A percentile compares a stretch with the other conserved stretches of the same genome.
Conservation (phyloP, 768 basidiomycete species). For the Rhizopogon vesiculosus region DNA sequence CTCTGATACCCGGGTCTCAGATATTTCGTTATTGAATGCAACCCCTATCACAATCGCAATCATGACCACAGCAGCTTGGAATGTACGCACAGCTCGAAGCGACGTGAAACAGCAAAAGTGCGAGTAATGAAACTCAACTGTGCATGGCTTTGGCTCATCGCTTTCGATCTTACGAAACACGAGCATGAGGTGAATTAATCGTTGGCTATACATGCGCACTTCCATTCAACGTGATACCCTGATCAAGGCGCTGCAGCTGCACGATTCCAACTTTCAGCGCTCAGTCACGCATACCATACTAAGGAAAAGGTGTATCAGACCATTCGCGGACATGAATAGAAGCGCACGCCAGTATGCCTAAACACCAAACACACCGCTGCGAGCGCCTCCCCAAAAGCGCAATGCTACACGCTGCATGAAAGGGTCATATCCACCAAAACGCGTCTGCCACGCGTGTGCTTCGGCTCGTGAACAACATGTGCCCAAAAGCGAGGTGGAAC, state of each 20-base stretch:
- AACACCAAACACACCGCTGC: no score
- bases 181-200: not conserved
- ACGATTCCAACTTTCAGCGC: not conserved
- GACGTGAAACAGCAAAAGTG: not conserved
- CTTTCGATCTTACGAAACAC: not conserved
- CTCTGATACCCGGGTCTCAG: no score
- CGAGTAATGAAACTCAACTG: no score
- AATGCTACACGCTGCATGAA: not conserved
- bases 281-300: not conserved
- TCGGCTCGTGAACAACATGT: not conserved
- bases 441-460: not conserved
- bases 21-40: no score
- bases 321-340: not conserved
- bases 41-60: no score
- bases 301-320: not conserved
- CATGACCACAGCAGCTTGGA: no score
- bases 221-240: not conserved
- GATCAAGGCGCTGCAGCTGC: not conserved
- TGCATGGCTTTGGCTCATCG: no score
- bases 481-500: not conserved
- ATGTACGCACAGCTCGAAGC: not conserved
- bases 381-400: no score
- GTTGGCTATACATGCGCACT: not conserved
- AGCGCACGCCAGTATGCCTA: not conserved
- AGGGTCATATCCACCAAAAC: not conserved